A percentile compares a stretch with the other conserved stretches of the same genome.
Evolutionary conservation across 495 filamentous ascomycete species (phyloP).

Genomic region (Penicillium argentinense): DNA sequence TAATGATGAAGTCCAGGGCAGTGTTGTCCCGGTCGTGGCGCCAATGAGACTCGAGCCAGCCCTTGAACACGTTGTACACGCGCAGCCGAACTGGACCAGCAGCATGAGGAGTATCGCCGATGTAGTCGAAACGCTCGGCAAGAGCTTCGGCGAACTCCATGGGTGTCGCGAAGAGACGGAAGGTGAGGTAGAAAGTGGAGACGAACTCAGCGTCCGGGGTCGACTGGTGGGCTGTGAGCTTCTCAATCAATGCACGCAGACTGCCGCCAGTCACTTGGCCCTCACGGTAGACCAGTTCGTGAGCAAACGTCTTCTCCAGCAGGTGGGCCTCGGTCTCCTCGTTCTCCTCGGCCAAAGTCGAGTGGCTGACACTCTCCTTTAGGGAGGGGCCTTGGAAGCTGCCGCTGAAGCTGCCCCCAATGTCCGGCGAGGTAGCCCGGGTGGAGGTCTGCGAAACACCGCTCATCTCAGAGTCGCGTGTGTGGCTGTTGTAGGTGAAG

Average conservation of each 20-base stretch:
- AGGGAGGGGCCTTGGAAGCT: slow-evolving; percentile 46
- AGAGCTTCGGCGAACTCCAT: slow-evolving; percentile 75
- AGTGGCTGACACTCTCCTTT: slow-evolving; percentile 57
- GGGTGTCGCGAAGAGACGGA: slow-evolving; percentile 89
- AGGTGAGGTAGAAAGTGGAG: slow-evolving; percentile 94
- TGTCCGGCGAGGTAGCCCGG: slow-evolving; percentile 85
- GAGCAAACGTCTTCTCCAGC: slow-evolving; percentile 79
- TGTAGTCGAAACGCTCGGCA: slow-evolving; percentile 88
- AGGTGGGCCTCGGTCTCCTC: slow-evolving; percentile 79
- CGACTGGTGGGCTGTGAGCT: slow-evolving; percentile 87
- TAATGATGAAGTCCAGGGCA: slow-evolving; percentile 70
- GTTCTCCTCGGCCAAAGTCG: slow-evolving; percentile 67
- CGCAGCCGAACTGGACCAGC: slow-evolving; percentile 80
- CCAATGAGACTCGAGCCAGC: slow-evolving; percentile 97
- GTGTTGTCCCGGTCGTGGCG: slow-evolving; percentile 72
- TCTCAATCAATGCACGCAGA: slow-evolving; percentile 86
- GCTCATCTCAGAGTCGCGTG: slow-evolving; percentile 79
- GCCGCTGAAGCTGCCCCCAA: slow-evolving; percentile 34
- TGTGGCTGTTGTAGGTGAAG: slow-evolving; percentile 72
- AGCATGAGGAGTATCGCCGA: slow-evolving; percentile 70
- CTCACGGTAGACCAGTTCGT: slow-evolving; percentile 93
- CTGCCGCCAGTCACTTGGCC: slow-evolving; percentile 93
- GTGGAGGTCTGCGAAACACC: slow-evolving; percentile 81
- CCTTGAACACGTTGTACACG: slow-evolving; percentile 95
- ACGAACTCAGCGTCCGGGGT: slow-evolving; percentile 94